Base-by-base conservation (phyloP, 495 filamentous ascomycete genomes). In the Neurospora africana region DNA sequence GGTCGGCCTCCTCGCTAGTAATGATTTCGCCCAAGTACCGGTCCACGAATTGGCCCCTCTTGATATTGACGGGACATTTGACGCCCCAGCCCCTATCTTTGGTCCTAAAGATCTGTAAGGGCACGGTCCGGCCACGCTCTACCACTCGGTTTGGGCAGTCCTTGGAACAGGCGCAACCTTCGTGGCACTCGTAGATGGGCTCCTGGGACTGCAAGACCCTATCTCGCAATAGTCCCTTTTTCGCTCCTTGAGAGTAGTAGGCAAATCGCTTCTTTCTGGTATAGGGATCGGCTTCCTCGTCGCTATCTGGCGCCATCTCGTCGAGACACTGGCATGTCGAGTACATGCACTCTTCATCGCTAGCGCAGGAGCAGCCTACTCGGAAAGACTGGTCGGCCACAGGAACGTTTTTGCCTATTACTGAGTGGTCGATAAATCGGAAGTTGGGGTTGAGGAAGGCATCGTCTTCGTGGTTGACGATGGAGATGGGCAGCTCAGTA, bases 11-110 rank as follows among this genome's bases (percentile, higher is more conserved):
- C 11, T 86, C 79, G 30, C 86, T 83, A 0, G 91, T 93, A 73
- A 98, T 91, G 35, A 97, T 87, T 78, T 98, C 95, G 1, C 95
- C 95, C 17, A 93, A 89, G 73, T 98, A 98, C 27, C 87, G 86
- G 76, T 96, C 95, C 70, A 98, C 88, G 75, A 96, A 98, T 76
- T 96, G 91, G 7, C 95, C 95, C 69, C 86, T 84, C 71, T 86
- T 83, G 30, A 99, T 88, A 30, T 87, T 81, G 15, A 90, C 85
- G 0, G 84, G 86, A 53, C 89, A 93, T 11, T 90, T 86, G 2
- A 98, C 87, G 35, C 93, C 95, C 88, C 94, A 97, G 8, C 95
- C 95, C 40, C 95, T 88, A 21, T 86, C 81, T 5, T 82, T 78
- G 0, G 94, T 97, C 72, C 91, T 86, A 79, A 98, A 99, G 35